Evolutionary conservation across 2,329 filamentous ascomycete species (phyloP).

Genomic region (Leptographium flavum): DNA sequence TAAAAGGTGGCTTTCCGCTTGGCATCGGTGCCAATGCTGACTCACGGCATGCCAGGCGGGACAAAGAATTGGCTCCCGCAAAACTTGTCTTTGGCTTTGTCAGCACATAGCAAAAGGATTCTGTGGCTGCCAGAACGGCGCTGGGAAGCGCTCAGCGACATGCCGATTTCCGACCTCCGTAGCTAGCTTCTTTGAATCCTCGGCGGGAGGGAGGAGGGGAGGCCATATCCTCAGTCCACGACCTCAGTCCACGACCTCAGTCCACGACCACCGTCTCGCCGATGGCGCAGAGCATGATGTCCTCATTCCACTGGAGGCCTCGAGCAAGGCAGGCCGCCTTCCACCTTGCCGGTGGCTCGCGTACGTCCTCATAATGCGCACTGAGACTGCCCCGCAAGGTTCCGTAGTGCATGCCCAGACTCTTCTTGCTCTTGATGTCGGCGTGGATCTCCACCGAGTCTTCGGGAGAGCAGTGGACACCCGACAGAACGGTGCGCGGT

Average conservation of each 20-base stretch:
- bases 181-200: no score
- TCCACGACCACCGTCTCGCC: conserved; percentile 31
- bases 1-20: no score
- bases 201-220: no score
- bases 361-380: conserved; percentile 37
- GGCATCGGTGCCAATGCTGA: no score
- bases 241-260: background rate
- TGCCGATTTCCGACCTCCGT: no score
- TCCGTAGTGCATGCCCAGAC: conserved; percentile 86
- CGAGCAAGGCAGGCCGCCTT: conserved; percentile 44
- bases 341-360: conserved; percentile 49
- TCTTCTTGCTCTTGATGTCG: conserved; percentile 66
- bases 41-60: no score
- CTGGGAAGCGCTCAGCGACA: no score
- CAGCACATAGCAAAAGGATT: no score
- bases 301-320: conserved; percentile 36
- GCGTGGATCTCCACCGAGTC: conserved; percentile 81
- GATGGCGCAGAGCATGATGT: conserved; percentile 52
- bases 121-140: no score
- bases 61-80: no score
- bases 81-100: no score
- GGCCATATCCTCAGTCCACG: no score
- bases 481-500: conserved; percentile 55
- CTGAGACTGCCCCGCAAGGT: conserved; percentile 22
- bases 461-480: conserved; percentile 73